These are phyloP conservation scores for Ophiostoma himal-ulmi DNA, from an alignment of 2,329 filamentous ascomycete species.

Conservation along the genomic window DNA sequence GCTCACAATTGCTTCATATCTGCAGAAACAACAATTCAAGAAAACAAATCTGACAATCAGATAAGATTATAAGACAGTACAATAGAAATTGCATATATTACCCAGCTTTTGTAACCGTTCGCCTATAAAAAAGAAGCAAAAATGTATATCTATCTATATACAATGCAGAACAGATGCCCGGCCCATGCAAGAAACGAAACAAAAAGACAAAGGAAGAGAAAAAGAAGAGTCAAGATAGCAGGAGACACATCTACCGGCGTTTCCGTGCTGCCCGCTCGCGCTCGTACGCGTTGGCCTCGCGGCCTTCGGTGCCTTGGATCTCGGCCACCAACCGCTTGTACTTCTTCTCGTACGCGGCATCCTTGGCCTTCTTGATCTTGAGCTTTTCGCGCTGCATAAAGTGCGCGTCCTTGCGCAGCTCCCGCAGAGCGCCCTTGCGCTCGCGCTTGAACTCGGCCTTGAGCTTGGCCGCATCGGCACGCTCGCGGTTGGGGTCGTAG, in stretches of 20 bases:
- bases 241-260: conserved; percentile 37
- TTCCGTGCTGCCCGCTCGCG: conserved; percentile 73
- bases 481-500: conserved; percentile 92
- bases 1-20: not conserved
- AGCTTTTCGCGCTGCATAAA: conserved; percentile 90
- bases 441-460: conserved; percentile 90
- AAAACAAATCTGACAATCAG: not conserved
- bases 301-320: conserved; percentile 90
- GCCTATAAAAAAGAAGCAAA: conserved; percentile 7
- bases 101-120: conserved; percentile 5
- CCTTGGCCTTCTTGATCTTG: conserved; percentile 85
- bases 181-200: conserved; percentile 4
- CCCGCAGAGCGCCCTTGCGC: conserved; percentile 87
- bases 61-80: not conserved
- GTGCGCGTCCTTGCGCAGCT: conserved; percentile 89
- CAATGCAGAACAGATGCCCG: conserved; percentile 10
- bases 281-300: conserved; percentile 82
- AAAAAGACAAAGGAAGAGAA: not conserved
- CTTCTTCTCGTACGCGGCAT: conserved; percentile 93
- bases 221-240: not conserved
- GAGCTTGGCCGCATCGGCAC: conserved; percentile 76
- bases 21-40: not conserved
- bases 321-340: conserved; percentile 86
- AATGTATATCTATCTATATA: not conserved
- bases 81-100: not conserved